phyloP scores from a whole-genome alignment of 495 filamentous ascomycete species.

The Astrocystis sublimbata region DNA sequence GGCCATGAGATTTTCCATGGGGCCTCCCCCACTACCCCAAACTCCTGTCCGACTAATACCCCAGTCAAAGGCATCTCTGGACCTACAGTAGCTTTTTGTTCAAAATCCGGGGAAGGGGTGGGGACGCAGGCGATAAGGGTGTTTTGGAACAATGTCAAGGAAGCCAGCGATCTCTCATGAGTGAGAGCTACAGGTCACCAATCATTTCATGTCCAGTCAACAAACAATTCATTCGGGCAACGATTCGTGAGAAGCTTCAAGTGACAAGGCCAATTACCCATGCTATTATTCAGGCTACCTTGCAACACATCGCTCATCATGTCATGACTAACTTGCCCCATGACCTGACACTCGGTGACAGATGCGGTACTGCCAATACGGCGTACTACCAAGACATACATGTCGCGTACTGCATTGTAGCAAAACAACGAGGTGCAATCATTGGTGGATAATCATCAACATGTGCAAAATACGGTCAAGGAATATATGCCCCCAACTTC shows the following conservation, averaged over 20 bases:
- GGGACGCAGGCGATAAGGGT: not conserved
- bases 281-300: not conserved
- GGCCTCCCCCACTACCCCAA: not conserved
- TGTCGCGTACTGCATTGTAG: not conserved
- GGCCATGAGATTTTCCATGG: not conserved
- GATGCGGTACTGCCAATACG: not conserved
- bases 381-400: not conserved
- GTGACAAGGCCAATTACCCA: no score
- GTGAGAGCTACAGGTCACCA: not conserved
- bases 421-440: not conserved
- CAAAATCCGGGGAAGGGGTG: constrained; percentile 6
- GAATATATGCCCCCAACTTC: constrained; percentile 13
- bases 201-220: not conserved
- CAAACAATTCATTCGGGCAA: no score
- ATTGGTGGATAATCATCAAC: constrained; percentile 19
- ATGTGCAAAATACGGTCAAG: not conserved
- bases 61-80: not conserved
- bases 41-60: not conserved
- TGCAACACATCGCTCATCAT: not conserved
- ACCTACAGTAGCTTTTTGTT: not conserved
- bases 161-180: not conserved
- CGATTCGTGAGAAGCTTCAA: no score
- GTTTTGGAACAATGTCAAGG: not conserved
- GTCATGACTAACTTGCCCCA: not conserved
- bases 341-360: not conserved